Percentiles rank a stretch among this genome's conserved stretches.
Conservation (phyloP, 2,329 filamentous ascomycete genomes). For the Cordyceps cateniannulata region DNA sequence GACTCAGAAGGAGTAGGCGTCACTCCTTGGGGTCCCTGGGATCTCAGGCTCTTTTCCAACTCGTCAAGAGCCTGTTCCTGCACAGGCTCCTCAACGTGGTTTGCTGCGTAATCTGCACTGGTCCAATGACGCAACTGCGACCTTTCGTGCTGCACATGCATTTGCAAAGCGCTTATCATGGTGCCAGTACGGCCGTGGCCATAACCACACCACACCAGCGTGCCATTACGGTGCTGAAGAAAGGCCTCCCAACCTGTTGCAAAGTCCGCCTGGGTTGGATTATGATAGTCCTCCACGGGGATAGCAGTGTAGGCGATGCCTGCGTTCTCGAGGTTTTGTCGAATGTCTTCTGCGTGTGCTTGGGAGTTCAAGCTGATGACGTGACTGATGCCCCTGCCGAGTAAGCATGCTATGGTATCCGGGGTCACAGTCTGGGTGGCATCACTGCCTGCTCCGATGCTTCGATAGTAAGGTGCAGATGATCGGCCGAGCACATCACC, state of each 20-base stretch:
- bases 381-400: background rate
- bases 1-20: too few relatives aligned
- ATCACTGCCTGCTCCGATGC: background rate
- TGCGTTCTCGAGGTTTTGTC: background rate
- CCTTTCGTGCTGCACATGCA: background rate
- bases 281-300: background rate
- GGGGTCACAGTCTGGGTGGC: background rate
- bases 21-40: too few relatives aligned
- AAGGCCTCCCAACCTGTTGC: background rate
- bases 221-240: background rate
- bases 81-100: too few relatives aligned
- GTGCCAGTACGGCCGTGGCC: background rate
- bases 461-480: background rate
- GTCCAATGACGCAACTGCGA: too few relatives aligned
- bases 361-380: background rate
- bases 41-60: too few relatives aligned
- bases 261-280: background rate
- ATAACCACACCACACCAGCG: background rate
- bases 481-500: background rate
- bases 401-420: background rate
- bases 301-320: background rate
- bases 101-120: too few relatives aligned
- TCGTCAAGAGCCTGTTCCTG: too few relatives aligned
- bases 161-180: background rate
- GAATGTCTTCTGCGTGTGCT: background rate